These are phyloP conservation scores for Monilinia laxa DNA, from an alignment of 2,329 filamentous ascomycete genomes.

Conservation along the genomic window DNA sequence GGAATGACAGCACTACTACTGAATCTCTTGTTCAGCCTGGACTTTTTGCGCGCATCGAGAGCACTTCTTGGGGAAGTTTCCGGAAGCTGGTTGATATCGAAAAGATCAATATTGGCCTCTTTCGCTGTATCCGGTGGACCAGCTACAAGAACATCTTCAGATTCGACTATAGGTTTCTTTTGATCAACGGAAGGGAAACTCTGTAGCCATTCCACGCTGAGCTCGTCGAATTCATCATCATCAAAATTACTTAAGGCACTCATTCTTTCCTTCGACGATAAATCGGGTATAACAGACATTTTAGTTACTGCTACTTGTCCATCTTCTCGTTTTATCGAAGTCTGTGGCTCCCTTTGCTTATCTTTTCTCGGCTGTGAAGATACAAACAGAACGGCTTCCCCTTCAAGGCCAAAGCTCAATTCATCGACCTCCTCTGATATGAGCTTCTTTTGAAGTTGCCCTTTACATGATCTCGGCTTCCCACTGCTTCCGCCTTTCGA, in stretches of 20 bases:
- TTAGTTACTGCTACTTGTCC: neutral
- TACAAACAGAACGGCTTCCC: constrained; percentile 32
- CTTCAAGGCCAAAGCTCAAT: constrained; percentile 30
- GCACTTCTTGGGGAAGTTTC: constrained; percentile 21
- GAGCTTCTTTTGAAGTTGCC: neutral
- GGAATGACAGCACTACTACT: constrained; percentile 14
- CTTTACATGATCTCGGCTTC: constrained; percentile 18
- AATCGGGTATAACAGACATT: neutral
- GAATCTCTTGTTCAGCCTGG: neutral
- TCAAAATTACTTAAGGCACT: neutral
- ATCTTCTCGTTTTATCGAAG: neutral
- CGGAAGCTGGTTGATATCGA: constrained; percentile 14
- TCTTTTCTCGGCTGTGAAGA: constrained; percentile 26
- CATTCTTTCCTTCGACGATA: neutral
- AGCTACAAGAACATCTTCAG: neutral
- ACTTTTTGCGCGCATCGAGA: constrained; percentile 10
- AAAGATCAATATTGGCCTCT: neutral
- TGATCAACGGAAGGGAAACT: neutral
- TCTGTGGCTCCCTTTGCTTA: neutral
- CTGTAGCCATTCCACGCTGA: constrained; percentile 16
- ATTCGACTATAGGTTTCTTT: neutral
- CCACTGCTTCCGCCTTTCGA: neutral
- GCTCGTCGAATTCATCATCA: constrained; percentile 23
- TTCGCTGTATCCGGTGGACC: neutral
- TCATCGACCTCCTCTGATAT: constrained; percentile 35